Conservation (phyloP, 495 filamentous ascomycete genomes). For the Evansstolkia leycettana region DNA sequence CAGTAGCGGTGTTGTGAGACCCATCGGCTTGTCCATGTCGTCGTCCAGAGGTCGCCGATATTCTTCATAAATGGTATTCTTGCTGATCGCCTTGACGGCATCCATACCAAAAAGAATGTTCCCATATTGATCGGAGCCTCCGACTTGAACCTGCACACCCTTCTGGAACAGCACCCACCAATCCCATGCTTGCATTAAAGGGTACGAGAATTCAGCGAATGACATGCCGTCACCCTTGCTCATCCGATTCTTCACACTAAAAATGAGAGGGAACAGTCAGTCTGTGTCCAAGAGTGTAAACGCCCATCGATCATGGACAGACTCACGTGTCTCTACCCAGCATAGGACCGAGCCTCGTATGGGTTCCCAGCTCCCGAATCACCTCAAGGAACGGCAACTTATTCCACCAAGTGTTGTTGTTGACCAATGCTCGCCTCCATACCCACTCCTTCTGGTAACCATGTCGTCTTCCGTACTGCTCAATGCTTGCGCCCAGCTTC, state of each 20-base stretch:
- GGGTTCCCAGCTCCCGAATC: slow-evolving; percentile 53
- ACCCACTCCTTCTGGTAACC: slow-evolving; percentile 49
- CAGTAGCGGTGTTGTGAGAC: slow-evolving; percentile 81
- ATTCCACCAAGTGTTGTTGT: slow-evolving; percentile 77
- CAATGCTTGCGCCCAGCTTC: slow-evolving; percentile 61
- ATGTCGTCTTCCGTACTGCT: slow-evolving; percentile 42
- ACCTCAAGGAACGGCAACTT: slow-evolving; percentile 56
- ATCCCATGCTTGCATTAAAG: slow-evolving; percentile 91
- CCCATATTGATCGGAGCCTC: slow-evolving; percentile 90
- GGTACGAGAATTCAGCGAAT: slow-evolving; percentile 86
- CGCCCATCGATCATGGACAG: not conserved
- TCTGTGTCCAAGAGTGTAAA: too few species aligned
- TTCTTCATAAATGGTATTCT: slow-evolving; percentile 26
- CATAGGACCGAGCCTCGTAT: slow-evolving; percentile 72
- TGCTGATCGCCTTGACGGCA: slow-evolving; percentile 57
- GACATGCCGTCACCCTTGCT: slow-evolving; percentile 78
- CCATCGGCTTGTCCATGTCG: slow-evolving; percentile 46
- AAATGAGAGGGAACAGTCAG: too few species aligned
- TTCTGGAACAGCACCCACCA: slow-evolving; percentile 73
- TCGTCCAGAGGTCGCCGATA: slow-evolving; percentile 15
- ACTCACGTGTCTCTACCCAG: slow-evolving; percentile 80
- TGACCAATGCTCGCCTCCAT: slow-evolving; percentile 53
- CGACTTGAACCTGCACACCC: slow-evolving; percentile 71
- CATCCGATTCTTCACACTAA: slow-evolving; percentile 67
- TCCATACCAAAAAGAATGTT: slow-evolving; percentile 92